Base-by-base conservation (phyloP, 139 green algal species). In the Coelastrella sp. region DNA sequence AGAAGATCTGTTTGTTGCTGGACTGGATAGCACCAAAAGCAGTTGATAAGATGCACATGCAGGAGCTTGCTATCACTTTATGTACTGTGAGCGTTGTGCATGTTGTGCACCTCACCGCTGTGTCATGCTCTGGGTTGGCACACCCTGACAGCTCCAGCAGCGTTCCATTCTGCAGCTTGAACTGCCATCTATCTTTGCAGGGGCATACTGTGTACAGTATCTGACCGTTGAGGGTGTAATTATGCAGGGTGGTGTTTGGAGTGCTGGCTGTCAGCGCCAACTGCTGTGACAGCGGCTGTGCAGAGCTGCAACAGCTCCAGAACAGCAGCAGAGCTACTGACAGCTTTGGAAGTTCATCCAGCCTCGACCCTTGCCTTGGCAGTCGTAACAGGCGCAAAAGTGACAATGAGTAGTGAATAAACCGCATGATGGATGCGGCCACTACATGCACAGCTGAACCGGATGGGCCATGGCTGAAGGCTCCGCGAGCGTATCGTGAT, bases 161-260 rank as follows among this genome's bases (percentile, higher is more conserved):
- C 10, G 78, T 84, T 17, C 78, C 59, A 7, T 84, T 84, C 14
- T 60, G 49, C 49, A 68, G 49, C 15, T 17, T 84, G 78, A 56
- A 84, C 78, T 84, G 78, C 78, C 78, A 84, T 22, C 56, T 60
- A 0, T 56, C 19, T 12, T 84, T 60, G 78, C 78, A 84, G 78
- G 78, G 78, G 14, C 78, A 84, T 10, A 61, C 78, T 68, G 78
- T 84, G 78, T 84, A 84, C 7, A 84, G 49, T 20, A 6, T 66
- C 59, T 84, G 78, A 8, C 78, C 78, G 17, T 66, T 35, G 7
- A 84, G 56, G 49, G 78, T 84, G 78, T 84, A 84, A 49, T 84
- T 84, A 49, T 84, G 59, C 49, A 84, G 15, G 4, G 78, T 60
- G 49, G 49, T 27, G 49, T 27, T 84, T 35, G 78, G 59, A 17